Evolutionary conservation across 2,329 filamentous ascomycete genomes (phyloP), one percentile per base, ranked within the genome.

Genomic region (Alternaria arbusti): DNA sequence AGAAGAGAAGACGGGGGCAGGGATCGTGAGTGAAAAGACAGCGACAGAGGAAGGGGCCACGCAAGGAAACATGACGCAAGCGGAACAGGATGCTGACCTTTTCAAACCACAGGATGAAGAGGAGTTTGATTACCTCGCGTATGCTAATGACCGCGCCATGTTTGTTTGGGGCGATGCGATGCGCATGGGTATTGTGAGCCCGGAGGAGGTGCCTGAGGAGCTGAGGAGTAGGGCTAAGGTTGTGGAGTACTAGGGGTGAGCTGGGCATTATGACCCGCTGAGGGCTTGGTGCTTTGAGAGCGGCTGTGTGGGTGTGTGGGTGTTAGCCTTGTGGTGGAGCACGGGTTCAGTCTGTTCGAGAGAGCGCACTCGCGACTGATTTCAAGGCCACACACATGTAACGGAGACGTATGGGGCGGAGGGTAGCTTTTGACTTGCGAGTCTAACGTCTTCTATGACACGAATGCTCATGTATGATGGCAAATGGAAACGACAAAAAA

Each of bases 81-180:
- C 68, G 57, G 68, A 67, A 43, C 45, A 67, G 52, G 75, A 72
- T 49, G 70, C 76, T 63, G 74, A 76, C 56, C 66, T 72, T 61
- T 86, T 85, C 50, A 83, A 83, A 13, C 83, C 83, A 5, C 84
- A 86, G 52, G 86, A 86, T 20, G 87, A 86, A 26, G 88, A 87
- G 32, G 92, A 93, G 74, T 99, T 98, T 76, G 94, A 99, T 80
- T 99, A 98, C 78, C 84, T 99, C 23, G 88, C 87, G 11, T 99
- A 98, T 81, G 90, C 96, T 8, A 93, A 97, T 80, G 92, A 97
- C 69, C 86, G 96, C 13, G 94, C 93, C 0, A 85, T 96, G 82
- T 96, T 97, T 81, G 96, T 99, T 82, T 96, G 95, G 92, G 94
- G 94, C 1, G 96, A 99, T 82, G 89, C 93, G 56, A 83, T 98